These are phyloP conservation scores for Ambrosia trifida DNA, from an alignment of 129 eudicot species.

Conservation along the genomic window DNA sequence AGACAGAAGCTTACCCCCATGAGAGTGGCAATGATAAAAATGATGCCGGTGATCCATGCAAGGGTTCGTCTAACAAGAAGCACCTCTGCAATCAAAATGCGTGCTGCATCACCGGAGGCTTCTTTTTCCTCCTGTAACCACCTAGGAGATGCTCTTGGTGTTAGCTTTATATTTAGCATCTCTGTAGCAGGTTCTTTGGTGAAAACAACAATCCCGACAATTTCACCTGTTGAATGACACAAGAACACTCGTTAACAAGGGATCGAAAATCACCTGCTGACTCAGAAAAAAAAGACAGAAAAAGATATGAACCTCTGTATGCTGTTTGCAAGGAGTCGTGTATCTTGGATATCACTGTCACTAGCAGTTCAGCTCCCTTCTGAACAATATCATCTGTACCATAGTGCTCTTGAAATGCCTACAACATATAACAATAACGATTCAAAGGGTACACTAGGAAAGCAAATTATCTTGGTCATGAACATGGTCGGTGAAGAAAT, in stretches of 20 bases:
- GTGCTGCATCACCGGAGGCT: conserved; percentile 28
- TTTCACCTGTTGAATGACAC: conserved; percentile 52
- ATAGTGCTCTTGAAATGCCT: conserved; percentile 77
- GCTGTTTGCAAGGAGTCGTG: conserved; percentile 56
- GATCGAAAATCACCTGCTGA: too few relatives aligned
- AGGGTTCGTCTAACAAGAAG: conserved; percentile 66
- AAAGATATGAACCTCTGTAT: conserved; percentile 53
- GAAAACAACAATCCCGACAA: conserved; percentile 65
- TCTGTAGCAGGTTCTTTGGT: conserved; percentile 34
- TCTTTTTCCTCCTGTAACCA: conserved; percentile 48
- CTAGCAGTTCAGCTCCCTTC: conserved; percentile 58
- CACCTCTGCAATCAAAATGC: conserved; percentile 46
- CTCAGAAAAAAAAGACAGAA: not conserved
- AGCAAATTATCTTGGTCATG: conserved; percentile 17
- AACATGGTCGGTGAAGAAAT: not conserved
- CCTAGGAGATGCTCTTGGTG: conserved; percentile 50
- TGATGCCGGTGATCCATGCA: conserved; percentile 91
- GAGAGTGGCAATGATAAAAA: conserved; percentile 72
- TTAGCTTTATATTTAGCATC: conserved; percentile 46
- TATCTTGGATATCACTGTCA: conserved; percentile 59
- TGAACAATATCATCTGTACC: conserved; percentile 60
- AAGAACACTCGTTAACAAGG: too few relatives aligned
- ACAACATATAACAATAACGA: conserved; percentile 12
- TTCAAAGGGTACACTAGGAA: not conserved
- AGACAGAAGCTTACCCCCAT: conserved; percentile 64